Base-by-base conservation (phyloP, 208 protist genomes). In the Plasmodiophora brassicae region DNA sequence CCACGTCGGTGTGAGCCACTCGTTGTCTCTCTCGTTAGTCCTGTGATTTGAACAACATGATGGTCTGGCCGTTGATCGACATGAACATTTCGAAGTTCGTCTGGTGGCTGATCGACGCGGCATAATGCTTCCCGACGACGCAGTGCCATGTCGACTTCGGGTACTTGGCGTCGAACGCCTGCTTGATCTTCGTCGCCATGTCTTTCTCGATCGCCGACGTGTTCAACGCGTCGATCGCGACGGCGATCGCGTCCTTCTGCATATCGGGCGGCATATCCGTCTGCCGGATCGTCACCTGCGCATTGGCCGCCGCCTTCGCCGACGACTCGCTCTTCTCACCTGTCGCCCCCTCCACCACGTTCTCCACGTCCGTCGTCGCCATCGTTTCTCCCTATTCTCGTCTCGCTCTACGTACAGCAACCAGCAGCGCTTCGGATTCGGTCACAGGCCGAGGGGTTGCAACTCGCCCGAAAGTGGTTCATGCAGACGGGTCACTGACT, bases 21-120 rank as follows among this genome's bases (percentile, higher is more conserved):
- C 25, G 14, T 57, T 57, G 25, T 57, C 20, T 57, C 25, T 57
- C 50, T 25, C 25, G 50, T 78, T 78, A 78, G 5, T 78, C 65
- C n/a, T 78, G 65, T 38, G 65, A 78, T 78, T 78, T 78, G 65
- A 78, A 78, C 65, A 78, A 78, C 65, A 78, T 78, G 14, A 78
- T 38, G 65, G 65, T 78, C 5, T 32, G 65, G 14, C 32, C 5
- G n/a, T 78, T 38, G n/a, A 78, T 32, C 14, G 65, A 78, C 5
- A 78, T 32, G 65, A 78, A 78, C 14, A 78, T 5, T 38, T 78
- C 32, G n/a, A 5, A 78, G 5, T 5, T 32, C 10, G 14, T 78
- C n/a, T 78, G 65, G 41, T 78, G 65, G 5, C 32, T 78, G 5
- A 78, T 78, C 10, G 65, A 78, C 14, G 65, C 65, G 5, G 65